These are phyloP conservation scores for Murraya paniculata DNA, from an alignment of 345 rosid genomes.

Conservation along the genomic window DNA sequence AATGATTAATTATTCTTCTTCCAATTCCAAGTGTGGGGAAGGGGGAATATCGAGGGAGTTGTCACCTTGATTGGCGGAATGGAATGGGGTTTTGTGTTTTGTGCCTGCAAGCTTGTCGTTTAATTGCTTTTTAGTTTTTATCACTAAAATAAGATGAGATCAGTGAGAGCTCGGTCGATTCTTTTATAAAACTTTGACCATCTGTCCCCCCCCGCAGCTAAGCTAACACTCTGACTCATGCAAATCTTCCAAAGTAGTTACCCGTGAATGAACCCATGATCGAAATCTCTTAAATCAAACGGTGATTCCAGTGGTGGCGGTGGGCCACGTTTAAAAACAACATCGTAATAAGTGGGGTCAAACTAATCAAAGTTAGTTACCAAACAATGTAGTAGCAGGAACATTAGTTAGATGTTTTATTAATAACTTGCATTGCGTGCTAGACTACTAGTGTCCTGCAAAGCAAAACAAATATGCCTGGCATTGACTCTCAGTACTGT, in stretches of 20 bases:
- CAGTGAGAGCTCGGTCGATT: conserved; percentile 21
- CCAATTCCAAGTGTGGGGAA: not conserved
- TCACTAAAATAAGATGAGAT: not conserved
- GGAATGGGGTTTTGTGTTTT: conserved; percentile 22
- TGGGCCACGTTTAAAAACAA: conserved; percentile 1
- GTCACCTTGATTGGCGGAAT: conserved; percentile 51
- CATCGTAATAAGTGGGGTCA: conserved; percentile 2
- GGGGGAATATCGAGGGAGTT: conserved; percentile 35
- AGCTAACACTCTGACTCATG: conserved; percentile 24
- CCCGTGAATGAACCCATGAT: not conserved
- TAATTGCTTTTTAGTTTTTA: not conserved
- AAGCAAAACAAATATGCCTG: not conserved
- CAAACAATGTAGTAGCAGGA: conserved; percentile 13
- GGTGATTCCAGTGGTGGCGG: not conserved
- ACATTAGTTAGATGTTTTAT: not conserved
- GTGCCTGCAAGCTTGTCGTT: not conserved
- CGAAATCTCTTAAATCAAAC: not conserved
- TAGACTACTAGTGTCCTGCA: not conserved
- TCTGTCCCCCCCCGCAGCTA: conserved; percentile 19
- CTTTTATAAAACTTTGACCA: conserved; percentile 27
- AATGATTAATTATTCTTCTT: conserved; percentile 2
- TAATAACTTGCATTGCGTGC: not conserved
- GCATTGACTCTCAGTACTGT: not conserved
- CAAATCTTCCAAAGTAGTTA: not conserved
- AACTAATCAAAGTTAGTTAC: conserved; percentile 21